phyloP scores from a whole-genome alignment of 768 basidiomycete species.

The Leccinum pellstonianum region DNA sequence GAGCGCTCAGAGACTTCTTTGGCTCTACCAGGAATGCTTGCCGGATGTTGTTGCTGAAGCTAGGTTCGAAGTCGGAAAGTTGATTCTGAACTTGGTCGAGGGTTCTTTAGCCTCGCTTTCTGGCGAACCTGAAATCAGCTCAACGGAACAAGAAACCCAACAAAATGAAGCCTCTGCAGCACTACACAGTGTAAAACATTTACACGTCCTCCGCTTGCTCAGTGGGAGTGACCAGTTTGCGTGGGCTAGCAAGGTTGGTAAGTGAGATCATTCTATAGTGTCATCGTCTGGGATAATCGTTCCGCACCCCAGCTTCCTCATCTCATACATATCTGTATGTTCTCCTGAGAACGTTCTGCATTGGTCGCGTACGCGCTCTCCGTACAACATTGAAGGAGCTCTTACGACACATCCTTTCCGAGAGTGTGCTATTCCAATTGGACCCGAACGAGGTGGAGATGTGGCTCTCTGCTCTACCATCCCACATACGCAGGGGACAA shows the following conservation, averaged over 20 bases:
- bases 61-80: conserved; percentile 82
- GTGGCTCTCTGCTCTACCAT: conserved; percentile 73
- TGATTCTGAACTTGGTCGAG: conserved; percentile 52
- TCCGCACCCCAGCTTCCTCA: conserved; percentile 36
- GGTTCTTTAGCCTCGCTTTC: conserved; percentile 26
- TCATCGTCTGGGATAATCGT: conserved; percentile 1
- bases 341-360: conserved; percentile 63
- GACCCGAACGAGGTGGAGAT: conserved; percentile 65
- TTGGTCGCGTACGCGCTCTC: conserved; percentile 49
- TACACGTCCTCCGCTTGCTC: conserved; percentile 78
- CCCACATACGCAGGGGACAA: conserved; percentile 30
- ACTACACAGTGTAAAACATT: conserved; percentile 59
- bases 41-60: conserved; percentile 75
- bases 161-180: conserved; percentile 17
- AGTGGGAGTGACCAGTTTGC: conserved; percentile 75
- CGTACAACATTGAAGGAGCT: conserved; percentile 52
- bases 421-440: conserved; percentile 79
- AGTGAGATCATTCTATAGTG: conserved; percentile 19
- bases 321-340: conserved; percentile 69
- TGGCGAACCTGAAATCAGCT: background rate
- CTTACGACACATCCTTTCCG: conserved; percentile 61
- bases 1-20: conserved; percentile 74
- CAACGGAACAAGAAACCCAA: conserved; percentile 15
- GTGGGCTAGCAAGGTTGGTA: conserved; percentile 75
- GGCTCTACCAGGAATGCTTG: conserved; percentile 80